Percentiles rank a stretch among this genome's conserved stretches.
Evolutionary conservation across 2,329 filamentous ascomycete species (phyloP).

Genomic region (Fusarium penzigii): DNA sequence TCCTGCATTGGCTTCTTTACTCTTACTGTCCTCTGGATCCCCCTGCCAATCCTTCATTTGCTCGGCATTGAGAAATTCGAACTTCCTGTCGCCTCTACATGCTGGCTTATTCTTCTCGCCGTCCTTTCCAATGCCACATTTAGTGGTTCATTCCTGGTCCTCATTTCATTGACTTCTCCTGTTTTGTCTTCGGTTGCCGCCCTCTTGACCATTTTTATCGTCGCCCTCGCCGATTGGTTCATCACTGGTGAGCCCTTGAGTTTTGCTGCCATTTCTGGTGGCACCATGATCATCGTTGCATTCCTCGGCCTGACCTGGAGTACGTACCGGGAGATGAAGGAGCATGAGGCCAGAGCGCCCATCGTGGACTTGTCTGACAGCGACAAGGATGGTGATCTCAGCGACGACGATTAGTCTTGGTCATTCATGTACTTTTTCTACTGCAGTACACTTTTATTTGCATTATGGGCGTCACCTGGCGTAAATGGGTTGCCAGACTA

Average conservation of each 20-base stretch:
- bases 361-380: slow-evolving; percentile 48
- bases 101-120: slow-evolving; percentile 76
- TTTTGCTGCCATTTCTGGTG: slow-evolving; percentile 76
- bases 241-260: slow-evolving; percentile 77
- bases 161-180: slow-evolving; percentile 90
- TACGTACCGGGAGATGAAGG: slow-evolving; percentile 89
- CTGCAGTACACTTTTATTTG: slow-evolving; percentile 4
- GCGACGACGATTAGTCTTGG: slow-evolving; percentile 27
- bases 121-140: slow-evolving; percentile 89
- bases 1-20: slow-evolving; percentile 87
- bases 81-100: slow-evolving; percentile 75
- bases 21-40: slow-evolving; percentile 85
- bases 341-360: slow-evolving; percentile 68
- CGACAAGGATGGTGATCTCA: slow-evolving; percentile 47
- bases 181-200: slow-evolving; percentile 92
- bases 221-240: slow-evolving; percentile 88
- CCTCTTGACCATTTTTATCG: slow-evolving; percentile 93
- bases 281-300: slow-evolving; percentile 81
- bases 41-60: slow-evolving; percentile 79
- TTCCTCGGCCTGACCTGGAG: slow-evolving; percentile 89
- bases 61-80: slow-evolving; percentile 80
- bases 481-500: neutral
- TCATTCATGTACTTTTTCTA: neutral
- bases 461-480: neutral
- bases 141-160: slow-evolving; percentile 86